phyloP scores from a whole-genome alignment of 108 stramenopile genomes.

The Aureococcus anophagefferens region DNA sequence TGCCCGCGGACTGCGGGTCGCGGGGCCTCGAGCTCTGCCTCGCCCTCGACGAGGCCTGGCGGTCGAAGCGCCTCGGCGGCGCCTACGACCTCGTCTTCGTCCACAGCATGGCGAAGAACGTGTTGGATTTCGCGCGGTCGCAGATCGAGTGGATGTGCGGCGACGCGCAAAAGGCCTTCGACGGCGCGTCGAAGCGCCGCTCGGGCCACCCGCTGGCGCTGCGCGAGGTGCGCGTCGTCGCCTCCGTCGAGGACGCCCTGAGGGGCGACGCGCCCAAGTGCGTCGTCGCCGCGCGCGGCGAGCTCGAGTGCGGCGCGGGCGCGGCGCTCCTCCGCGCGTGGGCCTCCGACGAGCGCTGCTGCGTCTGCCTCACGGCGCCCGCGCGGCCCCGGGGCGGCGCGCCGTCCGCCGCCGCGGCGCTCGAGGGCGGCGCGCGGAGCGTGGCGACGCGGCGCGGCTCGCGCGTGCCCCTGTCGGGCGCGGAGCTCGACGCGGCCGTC shows the following conservation, averaged over 20 bases:
- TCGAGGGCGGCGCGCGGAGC: no score
- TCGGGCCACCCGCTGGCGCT: conserved; percentile 52
- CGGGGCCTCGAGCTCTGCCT: conserved; percentile 75
- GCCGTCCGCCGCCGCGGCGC: no score
- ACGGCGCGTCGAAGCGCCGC: conserved; percentile 9
- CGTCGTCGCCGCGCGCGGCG: conserved; percentile 62
- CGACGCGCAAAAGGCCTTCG: conserved; percentile 33
- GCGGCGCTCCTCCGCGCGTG: conserved; percentile 62
- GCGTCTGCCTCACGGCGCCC: conserved; percentile 53
- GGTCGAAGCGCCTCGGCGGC: conserved; percentile 53
- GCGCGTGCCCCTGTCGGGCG: no score
- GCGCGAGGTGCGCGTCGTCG: conserved; percentile 45
- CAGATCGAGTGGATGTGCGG: conserved; percentile 79
- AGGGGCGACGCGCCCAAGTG: conserved; percentile 54
- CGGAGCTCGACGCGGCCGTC: no score
- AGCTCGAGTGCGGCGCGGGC: conserved; percentile 67
- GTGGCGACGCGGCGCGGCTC: no score
- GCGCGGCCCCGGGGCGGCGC: not conserved
- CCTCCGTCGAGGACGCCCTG: conserved; percentile 48
- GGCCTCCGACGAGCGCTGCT: conserved; percentile 66
- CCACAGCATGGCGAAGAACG: conserved; percentile 70
- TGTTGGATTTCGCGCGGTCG: conserved; percentile 67
- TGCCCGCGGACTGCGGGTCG: conserved; percentile 77
- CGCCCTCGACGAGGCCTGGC: conserved; percentile 70
- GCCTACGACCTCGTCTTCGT: conserved; percentile 79